Conservation (phyloP, 805 yeast genomes). For the Candida qinlingensis region DNA sequence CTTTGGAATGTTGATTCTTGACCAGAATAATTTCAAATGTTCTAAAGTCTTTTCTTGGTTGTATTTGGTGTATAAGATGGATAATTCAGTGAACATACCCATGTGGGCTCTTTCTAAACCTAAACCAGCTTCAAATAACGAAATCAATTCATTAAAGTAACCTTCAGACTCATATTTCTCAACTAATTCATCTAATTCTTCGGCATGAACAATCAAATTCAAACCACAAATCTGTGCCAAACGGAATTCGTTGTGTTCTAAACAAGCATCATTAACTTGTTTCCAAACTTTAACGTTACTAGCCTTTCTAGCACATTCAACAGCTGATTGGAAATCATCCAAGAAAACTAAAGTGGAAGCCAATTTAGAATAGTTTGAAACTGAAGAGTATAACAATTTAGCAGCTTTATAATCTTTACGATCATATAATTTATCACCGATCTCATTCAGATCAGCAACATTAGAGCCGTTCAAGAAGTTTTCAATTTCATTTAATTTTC, state of each 20-base stretch:
- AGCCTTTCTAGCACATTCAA: conserved; percentile 98
- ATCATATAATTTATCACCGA: conserved; percentile 87
- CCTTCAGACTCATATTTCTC: conserved; percentile 84
- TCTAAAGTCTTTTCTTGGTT: conserved; percentile 89
- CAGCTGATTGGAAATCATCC: conserved; percentile 92
- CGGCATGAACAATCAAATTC: conserved; percentile 95
- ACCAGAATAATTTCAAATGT: conserved; percentile 96
- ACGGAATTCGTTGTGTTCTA: conserved; percentile 90
- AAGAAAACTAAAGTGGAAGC: conserved; percentile 95
- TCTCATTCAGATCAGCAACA: conserved; percentile 85
- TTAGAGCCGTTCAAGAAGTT: conserved; percentile 79
- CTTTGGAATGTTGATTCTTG: conserved; percentile 95
- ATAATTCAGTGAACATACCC: conserved; percentile 99
- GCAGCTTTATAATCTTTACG: conserved; percentile 88
- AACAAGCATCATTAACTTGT: conserved; percentile 94
- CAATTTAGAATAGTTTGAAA: conserved; percentile 91
- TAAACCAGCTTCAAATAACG: conserved; percentile 91
- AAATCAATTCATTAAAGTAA: conserved; percentile 83
- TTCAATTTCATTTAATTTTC: conserved; percentile 73
- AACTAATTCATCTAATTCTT: conserved; percentile 88
- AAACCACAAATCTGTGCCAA: conserved; percentile 98
- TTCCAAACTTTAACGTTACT: conserved; percentile 93
- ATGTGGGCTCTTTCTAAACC: conserved; percentile 98
- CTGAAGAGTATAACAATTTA: conserved; percentile 74
- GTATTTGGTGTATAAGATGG: conserved; percentile 85